Evolutionary conservation across 108 stramenopile genomes (phyloP).

Genomic region (Parmales sp.): DNA sequence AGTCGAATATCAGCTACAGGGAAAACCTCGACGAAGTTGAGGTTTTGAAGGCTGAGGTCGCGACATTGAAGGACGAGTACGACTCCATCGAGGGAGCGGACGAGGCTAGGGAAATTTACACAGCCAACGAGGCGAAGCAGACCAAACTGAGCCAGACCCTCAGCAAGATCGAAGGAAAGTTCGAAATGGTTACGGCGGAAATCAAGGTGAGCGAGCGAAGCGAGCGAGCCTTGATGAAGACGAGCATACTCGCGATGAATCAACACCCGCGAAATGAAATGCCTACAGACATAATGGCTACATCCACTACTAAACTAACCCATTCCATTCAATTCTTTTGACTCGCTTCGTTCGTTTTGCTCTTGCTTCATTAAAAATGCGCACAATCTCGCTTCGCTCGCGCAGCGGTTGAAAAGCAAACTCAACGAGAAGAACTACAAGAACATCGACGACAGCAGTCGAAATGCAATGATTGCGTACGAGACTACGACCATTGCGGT

Average conservation of each 20-base stretch:
- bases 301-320: no score
- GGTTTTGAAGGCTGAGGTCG: slow-evolving; percentile 36
- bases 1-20: slow-evolving; percentile 55
- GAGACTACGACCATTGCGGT: slow-evolving; percentile 86
- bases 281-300: no score
- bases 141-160: slow-evolving; percentile 19
- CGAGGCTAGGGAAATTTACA: slow-evolving; percentile 27
- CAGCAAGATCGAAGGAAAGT: slow-evolving; percentile 16
- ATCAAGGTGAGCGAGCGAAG: no score
- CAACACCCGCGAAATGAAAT: no score
- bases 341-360: no score
- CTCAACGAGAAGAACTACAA: slow-evolving; percentile 57
- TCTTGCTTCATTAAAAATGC: no score
- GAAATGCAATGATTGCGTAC: slow-evolving; percentile 67
- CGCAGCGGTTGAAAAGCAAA: slow-evolving; percentile 35
- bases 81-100: slow-evolving; percentile 30
- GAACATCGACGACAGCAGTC: slow-evolving; percentile 75
- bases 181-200: background rate
- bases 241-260: no score
- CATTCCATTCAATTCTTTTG: no score
- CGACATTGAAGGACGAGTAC: slow-evolving; percentile 26
- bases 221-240: no score
- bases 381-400: no score
- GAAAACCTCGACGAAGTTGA: slow-evolving; percentile 19
- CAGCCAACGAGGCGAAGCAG: slow-evolving; percentile 11